These are phyloP conservation scores for Cyanodermella asteris DNA, from an alignment of 2,329 filamentous ascomycete genomes.

Conservation along the genomic window DNA sequence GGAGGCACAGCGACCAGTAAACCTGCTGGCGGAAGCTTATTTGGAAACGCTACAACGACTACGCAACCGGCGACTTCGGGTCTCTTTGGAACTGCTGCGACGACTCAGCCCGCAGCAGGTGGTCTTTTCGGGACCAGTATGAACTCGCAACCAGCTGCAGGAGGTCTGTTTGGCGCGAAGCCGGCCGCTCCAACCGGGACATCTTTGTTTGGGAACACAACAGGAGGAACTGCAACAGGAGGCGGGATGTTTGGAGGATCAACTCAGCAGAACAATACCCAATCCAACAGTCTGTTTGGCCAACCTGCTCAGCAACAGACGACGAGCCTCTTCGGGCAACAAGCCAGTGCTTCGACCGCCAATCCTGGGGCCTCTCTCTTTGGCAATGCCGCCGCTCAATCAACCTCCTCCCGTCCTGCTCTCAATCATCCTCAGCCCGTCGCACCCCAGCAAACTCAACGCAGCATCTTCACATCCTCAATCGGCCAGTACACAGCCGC, in stretches of 20 bases:
- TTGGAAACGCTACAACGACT: conserved; percentile 11
- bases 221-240: conserved; percentile 10
- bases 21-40: conserved; percentile 13
- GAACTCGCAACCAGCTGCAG: conserved; percentile 5
- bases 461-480: conserved; percentile 9
- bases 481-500: conserved; percentile 28
- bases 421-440: conserved; percentile 9
- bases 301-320: too few species aligned
- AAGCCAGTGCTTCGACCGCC: too few species aligned
- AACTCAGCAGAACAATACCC: conserved; percentile 7
- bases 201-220: background rate
- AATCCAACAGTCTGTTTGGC: conserved; percentile 11
- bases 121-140: conserved; percentile 7
- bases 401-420: too few species aligned
- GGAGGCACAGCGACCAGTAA: conserved; percentile 7
- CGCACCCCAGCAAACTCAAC: conserved; percentile 4
- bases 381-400: too few species aligned
- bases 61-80: conserved; percentile 2
- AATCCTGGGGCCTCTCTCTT: too few species aligned
- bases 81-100: conserved; percentile 8
- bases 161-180: conserved; percentile 8
- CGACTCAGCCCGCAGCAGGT: conserved; percentile 15
- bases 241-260: conserved; percentile 12
- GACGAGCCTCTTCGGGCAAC: too few species aligned
- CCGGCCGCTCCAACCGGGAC: conserved; percentile 6